phyloP scores from a whole-genome alignment of 305 asterid genomes.

The Caryopteris hybrid region DNA sequence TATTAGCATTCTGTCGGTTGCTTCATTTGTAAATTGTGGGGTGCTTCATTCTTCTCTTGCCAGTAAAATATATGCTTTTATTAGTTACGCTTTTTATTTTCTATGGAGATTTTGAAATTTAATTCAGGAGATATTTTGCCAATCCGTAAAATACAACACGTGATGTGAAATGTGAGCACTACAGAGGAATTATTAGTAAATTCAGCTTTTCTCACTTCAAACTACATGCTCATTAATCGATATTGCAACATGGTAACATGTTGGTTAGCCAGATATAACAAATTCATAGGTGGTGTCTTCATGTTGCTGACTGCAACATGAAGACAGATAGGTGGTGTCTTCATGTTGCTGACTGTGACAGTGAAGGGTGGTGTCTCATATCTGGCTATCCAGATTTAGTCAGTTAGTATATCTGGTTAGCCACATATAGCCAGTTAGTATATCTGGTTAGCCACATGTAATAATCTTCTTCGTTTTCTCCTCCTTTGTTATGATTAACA shows the following conservation, averaged over 20 bases:
- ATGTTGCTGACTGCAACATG: not conserved
- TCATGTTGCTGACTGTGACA: not conserved
- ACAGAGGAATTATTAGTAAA: not conserved
- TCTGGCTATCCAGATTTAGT: too few species aligned
- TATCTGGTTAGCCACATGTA: too few species aligned
- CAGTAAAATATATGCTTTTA: not conserved
- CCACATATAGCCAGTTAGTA: too few species aligned
- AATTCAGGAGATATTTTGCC: not conserved
- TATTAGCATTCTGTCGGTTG: slow-evolving; percentile 15
- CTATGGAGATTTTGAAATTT: not conserved
- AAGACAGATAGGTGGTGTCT: not conserved
- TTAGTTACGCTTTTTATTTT: slow-evolving; percentile 2
- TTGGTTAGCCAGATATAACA: not conserved
- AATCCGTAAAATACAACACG: not conserved
- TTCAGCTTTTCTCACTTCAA: not conserved
- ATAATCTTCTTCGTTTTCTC: too few species aligned
- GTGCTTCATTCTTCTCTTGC: slow-evolving; percentile 10
- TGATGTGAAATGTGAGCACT: not conserved
- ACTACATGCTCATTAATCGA: not conserved
- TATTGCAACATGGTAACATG: not conserved
- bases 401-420: too few species aligned
- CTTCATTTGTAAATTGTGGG: not conserved
- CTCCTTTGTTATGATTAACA: not conserved
- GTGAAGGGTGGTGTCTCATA: too few species aligned
- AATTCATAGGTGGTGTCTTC: not conserved